phyloP scores from a whole-genome alignment of 169 alveolate genomes.

The Cyclospora cayetanensis region DNA sequence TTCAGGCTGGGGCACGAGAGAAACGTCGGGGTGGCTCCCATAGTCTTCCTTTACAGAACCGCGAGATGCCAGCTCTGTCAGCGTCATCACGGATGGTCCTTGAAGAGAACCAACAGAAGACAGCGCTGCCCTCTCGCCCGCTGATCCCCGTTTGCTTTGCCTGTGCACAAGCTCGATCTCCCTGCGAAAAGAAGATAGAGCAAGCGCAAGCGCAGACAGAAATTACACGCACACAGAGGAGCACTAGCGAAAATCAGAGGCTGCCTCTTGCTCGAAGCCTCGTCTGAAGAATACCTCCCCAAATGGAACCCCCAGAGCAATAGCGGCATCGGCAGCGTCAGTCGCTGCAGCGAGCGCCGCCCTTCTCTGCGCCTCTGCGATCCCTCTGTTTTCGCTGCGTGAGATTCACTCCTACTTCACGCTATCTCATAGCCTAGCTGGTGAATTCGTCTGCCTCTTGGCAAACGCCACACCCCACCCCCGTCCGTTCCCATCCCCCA shows the following conservation, averaged over 20 bases:
- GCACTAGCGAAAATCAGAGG: too few species aligned
- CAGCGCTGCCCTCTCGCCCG: background rate
- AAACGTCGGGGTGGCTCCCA: background rate
- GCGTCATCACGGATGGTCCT: background rate
- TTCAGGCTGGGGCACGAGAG: background rate
- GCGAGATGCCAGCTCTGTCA: constrained; percentile 33
- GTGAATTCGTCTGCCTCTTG: background rate
- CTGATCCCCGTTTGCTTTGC: constrained; percentile 24
- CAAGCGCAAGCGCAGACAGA: background rate
- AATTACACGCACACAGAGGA: too few species aligned
- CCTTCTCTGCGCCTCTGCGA: too few species aligned
- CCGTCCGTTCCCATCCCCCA: too few species aligned
- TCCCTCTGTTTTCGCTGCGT: too few species aligned
- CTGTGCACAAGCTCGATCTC: constrained; percentile 40
- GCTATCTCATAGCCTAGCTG: background rate
- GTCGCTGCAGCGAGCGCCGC: background rate
- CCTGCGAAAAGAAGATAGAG: constrained; percentile 13
- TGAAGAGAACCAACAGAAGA: background rate
- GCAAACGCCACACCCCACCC: too few species aligned
- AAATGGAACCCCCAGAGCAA: background rate
- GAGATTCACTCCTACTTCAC: too few species aligned
- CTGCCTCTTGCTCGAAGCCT: too few species aligned
- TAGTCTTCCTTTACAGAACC: background rate
- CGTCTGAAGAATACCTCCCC: background rate
- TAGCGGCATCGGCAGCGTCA: background rate